Conservation (phyloP, 768 basidiomycete genomes). For the Agrocybe chaxingu region DNA sequence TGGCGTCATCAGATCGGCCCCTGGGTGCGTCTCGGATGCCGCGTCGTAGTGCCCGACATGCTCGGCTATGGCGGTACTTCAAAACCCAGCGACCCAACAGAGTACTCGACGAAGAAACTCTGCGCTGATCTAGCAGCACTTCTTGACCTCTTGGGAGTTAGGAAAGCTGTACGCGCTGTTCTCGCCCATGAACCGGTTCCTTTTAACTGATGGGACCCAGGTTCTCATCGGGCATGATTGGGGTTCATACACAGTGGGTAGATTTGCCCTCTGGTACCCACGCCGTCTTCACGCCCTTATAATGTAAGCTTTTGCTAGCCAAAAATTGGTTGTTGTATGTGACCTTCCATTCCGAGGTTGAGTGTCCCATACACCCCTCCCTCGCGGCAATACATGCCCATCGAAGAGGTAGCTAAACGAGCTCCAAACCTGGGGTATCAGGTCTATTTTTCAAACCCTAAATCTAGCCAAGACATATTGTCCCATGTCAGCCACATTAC, state of each 20-base stretch:
- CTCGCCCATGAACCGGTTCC: not conserved
- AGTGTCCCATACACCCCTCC: constrained; percentile 70
- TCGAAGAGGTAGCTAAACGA: constrained; percentile 46
- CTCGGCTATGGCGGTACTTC: constrained; percentile 67
- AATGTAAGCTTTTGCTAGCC: constrained; percentile 40
- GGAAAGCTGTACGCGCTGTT: constrained; percentile 46
- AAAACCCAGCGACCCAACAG: constrained; percentile 49
- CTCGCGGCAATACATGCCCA: constrained; percentile 39
- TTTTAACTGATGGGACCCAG: constrained; percentile 22
- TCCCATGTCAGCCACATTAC: constrained; percentile 38
- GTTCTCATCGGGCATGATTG: constrained; percentile 80
- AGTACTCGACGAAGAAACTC: constrained; percentile 60
- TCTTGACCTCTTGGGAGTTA: constrained; percentile 51
- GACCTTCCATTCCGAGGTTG: constrained; percentile 38
- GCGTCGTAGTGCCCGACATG: constrained; percentile 62
- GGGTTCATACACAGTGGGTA: constrained; percentile 61
- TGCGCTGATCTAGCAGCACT: constrained; percentile 64
- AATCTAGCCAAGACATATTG: constrained; percentile 55
- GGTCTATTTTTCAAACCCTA: constrained; percentile 54
- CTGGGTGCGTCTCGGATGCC: constrained; percentile 60
- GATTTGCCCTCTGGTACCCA: constrained; percentile 76
- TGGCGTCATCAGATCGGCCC: constrained; percentile 75
- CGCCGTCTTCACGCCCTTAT: constrained; percentile 55
- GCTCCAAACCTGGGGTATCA: constrained; percentile 68
- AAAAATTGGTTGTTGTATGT: constrained; percentile 1